Evolutionary conservation across 2,329 filamentous ascomycete species (phyloP), one percentile per base, ranked within the genome.

Genomic region (Monosporascus sp.): DNA sequence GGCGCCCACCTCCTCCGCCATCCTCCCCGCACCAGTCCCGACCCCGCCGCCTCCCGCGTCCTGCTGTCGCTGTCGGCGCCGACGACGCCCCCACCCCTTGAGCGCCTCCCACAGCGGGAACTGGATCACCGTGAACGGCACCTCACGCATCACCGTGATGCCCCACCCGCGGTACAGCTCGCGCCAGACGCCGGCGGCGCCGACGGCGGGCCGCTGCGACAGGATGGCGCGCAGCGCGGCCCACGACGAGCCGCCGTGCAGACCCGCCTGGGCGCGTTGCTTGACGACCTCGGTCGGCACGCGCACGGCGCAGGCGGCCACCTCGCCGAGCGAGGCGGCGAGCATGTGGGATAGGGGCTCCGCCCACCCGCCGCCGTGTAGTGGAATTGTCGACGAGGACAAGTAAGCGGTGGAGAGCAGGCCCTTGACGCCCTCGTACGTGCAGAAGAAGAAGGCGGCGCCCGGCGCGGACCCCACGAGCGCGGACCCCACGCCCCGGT

Each of bases 201-300:
- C 80, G 50, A 73, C 65, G 0, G 59, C 50, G 1, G 66, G 57
- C 56, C 74, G 71, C 47, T 76, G 75, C 5, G 74, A 70, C 37
- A 90, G 72, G 50, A 97, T 96, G 54, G 85, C 83, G 52, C 74
- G 76, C 52, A 97, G 75, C 1, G 90, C 87, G 0, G 78, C 74
- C 17, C 83, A 69, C 14, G 84, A 88, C 6, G 82, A 85, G 2
- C 85, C 86, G 5, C 89, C 84, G 72, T 92, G 87, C 64, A 92
- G 85, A 6, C 85, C 84, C 0, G 94, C 94, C 73, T 99, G 94
- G 18, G 94, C 92, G 54, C 95, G 82, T 78, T 97, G 94, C 80
- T 99, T 99, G 64, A 99, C 82, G 5, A 99, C 94, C 69, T 99
- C 94, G 0, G 92, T 97, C 8, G 94, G 94, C 20, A 99, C 94